Evolutionary conservation across 129 eudicot genomes (phyloP), one percentile per base, ranked within the genome.

Genomic region (Artemisia tridentata): DNA sequence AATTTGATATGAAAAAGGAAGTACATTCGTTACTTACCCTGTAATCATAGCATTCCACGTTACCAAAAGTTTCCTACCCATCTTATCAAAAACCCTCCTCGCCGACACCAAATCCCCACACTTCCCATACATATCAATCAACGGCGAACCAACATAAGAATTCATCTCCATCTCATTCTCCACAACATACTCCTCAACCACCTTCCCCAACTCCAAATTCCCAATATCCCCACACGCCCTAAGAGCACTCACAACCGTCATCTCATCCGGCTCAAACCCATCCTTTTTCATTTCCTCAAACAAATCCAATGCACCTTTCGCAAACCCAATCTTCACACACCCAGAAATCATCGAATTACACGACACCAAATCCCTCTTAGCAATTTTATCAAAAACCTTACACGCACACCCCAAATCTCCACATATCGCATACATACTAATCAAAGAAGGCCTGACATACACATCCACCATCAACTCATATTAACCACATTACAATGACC

Each of bases 11-110:
- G 31, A 27, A 27, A 27, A 27, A 27, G 31, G 4, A 27, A 23
- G 25, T 1, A 23, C 25, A 3, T 27, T 27, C 0, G 31, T 27
- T 27, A 27, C 85, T 80, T 51, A 38, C 96, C 96, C 96, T 5
- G 92, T 81, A 71, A 89, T 86, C 88, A 86, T 77, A 65, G 92
- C 84, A 70, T 89, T 89, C 96, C 96, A 89, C 5, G 72, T 84
- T 27, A 89, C 83, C 23, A 84, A 75, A 53, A 80, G 84, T 80
- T 78, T 89, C 60, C 31, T 74, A 5, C 1, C 43, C 82, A 78
- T 78, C 54, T 78, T 25, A 75, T 89, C 83, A 70, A 89, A 86
- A n/a, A 86, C 41, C 69, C 76, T 73, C 72, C 86, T n/a, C 3
- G 96, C 90, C 0, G 86, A 82, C 56, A 60, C 68, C 81, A 86